Evolutionary conservation across 2,329 filamentous ascomycete species (phyloP), one percentile per base, ranked within the genome.

Genomic region (Lomentospora prolificans): DNA sequence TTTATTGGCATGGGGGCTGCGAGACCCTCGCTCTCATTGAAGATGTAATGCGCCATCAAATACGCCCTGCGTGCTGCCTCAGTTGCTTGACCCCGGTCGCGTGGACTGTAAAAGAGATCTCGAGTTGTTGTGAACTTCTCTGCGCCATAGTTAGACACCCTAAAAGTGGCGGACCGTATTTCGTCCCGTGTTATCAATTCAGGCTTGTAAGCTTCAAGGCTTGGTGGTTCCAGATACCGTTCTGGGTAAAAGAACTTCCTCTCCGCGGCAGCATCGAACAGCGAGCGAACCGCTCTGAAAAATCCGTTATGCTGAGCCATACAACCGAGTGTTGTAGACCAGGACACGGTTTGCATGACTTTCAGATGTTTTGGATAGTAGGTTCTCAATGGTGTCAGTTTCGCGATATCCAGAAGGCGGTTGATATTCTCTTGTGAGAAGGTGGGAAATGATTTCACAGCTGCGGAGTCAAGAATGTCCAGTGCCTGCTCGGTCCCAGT

Each of bases 401-500:
- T 12, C 0, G 73, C 67, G 27, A 81, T 71, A 0, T 61, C n/a
- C 0, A 36, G 3, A 0, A 81, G 63, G 0, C 75, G 53, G 1
- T 61, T 48, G 2, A 69, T 53, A 4, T 76, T 67, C 0, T 67
- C 66, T 0, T 57, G 22, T 2, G 64, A 64, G 0, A 84, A 65
- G 0, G 60, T 50, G 2, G 68, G 63, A 50, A 77, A 76, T 0
- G 80, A 84, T 17, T 66, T 62, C 0, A 81, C 64, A 0, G 77
- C 69, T 0, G 77, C 77, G 0, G 76, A 79, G 0, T 57, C 46
- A 0, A 85, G 62, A 1, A 80, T 77, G 0, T 62, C 59, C 0
- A 84, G 60, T 0, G 79, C 77, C 50, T 77, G 64, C 59, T 85
- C 80, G 0, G 78, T 81, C 0, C 82, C 81, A 0, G 78, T 84